These are phyloP conservation scores for Lichtheimia ramosa DNA, from an alignment of 371 early-diverging fungal genomes.

Conservation along the genomic window DNA sequence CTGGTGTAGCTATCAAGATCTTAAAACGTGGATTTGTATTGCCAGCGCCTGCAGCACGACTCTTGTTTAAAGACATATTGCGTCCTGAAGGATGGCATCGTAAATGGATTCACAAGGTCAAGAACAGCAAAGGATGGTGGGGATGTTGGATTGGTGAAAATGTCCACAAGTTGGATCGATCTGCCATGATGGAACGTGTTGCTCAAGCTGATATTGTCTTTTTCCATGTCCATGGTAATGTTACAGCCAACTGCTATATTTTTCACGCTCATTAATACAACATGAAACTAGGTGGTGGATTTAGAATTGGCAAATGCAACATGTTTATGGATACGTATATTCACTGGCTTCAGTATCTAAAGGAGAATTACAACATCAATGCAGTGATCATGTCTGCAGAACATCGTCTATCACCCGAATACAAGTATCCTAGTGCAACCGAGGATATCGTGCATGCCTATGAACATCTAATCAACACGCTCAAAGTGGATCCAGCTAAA, in stretches of 20 bases:
- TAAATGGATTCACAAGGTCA: conserved; percentile 39
- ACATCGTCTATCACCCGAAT: conserved; percentile 50
- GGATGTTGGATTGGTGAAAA: conserved; percentile 55
- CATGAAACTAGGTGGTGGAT: conserved; percentile 40
- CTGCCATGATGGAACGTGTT: conserved; percentile 26
- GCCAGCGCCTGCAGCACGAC: conserved; percentile 49
- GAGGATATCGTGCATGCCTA: conserved; percentile 50
- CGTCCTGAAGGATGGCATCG: conserved; percentile 39
- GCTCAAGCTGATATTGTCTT: conserved; percentile 41
- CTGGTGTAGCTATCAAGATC: conserved; percentile 37
- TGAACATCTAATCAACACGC: conserved; percentile 28
- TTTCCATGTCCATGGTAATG: conserved; percentile 47
- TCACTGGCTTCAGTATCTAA: conserved; percentile 34
- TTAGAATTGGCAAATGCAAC: conserved; percentile 46
- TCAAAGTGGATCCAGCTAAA: conserved; percentile 30
- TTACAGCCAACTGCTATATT: background rate
- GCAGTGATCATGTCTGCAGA: conserved; percentile 48
- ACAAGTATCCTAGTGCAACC: conserved; percentile 45
- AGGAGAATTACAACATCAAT: conserved; percentile 38
- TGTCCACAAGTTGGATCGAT: conserved; percentile 21
- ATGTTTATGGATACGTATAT: conserved; percentile 54
- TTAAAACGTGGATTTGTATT: conserved; percentile 39
- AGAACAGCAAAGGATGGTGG: conserved; percentile 38
- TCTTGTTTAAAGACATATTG: conserved; percentile 44
- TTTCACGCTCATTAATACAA: no score